Evolutionary conservation across 2,329 filamentous ascomycete genomes (phyloP).

Genomic region (Trichoderma hamatum): DNA sequence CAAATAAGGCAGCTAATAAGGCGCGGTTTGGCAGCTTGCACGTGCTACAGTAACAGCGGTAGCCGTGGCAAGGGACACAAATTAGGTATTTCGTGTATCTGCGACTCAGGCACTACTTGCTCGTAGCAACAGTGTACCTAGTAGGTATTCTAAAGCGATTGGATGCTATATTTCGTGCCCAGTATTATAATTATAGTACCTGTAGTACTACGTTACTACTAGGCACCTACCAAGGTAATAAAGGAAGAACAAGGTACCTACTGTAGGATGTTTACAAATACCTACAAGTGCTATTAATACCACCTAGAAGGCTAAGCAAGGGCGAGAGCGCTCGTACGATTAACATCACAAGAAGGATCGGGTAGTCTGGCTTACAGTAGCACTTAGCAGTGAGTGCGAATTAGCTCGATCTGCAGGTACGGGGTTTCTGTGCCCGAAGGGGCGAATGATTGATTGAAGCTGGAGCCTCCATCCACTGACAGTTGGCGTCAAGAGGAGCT

Average conservation of each 20-base stretch:
- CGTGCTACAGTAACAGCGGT: too few relatives aligned
- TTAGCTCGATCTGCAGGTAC: conserved; percentile 13
- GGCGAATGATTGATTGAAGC: background rate
- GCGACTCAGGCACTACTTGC: background rate
- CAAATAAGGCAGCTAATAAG: background rate
- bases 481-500: conserved; percentile 4
- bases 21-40: too few relatives aligned
- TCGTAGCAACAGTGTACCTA: too few relatives aligned
- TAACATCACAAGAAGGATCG: background rate
- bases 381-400: background rate
- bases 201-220: background rate
- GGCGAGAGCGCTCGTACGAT: background rate
- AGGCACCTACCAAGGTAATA: too few relatives aligned
- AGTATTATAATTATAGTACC: too few relatives aligned
- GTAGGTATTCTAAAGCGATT: too few relatives aligned
- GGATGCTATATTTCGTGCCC: too few relatives aligned
- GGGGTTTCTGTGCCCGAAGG: conserved; percentile 8
- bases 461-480: background rate
- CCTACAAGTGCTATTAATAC: too few relatives aligned
- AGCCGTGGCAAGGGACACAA: background rate
- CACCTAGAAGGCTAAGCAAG: too few relatives aligned
- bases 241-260: background rate
- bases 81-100: background rate
- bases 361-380: background rate
- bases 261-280: too few relatives aligned